Evolutionary conservation across 1,284 basidiomycete genomes (phyloP).

Genomic region (Apiotrichum domesticum): DNA sequence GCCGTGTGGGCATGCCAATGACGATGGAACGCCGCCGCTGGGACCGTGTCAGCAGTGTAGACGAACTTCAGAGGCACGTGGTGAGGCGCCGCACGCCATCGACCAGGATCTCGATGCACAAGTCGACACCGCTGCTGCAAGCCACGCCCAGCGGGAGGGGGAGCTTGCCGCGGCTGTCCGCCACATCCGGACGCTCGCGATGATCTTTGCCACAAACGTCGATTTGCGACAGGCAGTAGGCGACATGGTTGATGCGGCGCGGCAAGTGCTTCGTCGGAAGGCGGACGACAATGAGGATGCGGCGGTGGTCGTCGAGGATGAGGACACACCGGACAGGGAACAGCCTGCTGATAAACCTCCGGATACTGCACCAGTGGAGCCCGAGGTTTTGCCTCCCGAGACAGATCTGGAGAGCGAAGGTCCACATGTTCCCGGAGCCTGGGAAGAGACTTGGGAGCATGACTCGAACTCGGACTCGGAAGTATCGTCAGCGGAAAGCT

Average conservation of each 20-base stretch:
- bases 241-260: neutral
- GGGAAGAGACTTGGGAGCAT: neutral
- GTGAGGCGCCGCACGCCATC: neutral
- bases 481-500: neutral
- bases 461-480: neutral
- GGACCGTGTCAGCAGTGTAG: neutral
- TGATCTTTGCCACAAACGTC: conserved; percentile 8
- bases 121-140: neutral
- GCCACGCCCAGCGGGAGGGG: neutral
- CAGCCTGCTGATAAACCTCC: no score
- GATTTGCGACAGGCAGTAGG: conserved; percentile 5
- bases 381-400: no score
- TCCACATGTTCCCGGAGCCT: neutral
- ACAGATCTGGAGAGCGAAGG: no score
- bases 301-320: no score
- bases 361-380: no score
- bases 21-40: neutral
- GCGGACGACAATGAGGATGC: neutral
- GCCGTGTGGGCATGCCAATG: neutral
- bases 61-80: neutral
- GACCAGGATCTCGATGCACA: neutral
- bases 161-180: conserved; percentile 3
- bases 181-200: conserved; percentile 3
- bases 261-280: neutral
- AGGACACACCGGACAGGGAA: no score